A percentile compares a stretch with the other conserved stretches of the same genome.
Conservation (phyloP, 192 early-diverging fungal genomes). For the Coemansia sp. region DNA sequence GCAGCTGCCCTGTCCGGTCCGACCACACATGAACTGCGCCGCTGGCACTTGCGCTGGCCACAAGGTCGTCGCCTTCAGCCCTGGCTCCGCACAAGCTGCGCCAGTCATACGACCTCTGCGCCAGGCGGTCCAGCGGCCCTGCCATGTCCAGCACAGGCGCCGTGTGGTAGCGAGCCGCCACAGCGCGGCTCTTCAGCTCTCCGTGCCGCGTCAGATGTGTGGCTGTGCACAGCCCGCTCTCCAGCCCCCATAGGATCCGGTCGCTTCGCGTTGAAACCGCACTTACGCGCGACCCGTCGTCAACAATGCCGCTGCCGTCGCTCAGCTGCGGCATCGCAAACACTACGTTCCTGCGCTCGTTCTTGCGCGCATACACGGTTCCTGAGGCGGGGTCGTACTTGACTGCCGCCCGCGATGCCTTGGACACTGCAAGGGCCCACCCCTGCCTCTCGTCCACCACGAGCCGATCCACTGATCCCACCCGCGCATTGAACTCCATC, state of each 20-base stretch:
- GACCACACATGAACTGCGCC: constrained; percentile 40
- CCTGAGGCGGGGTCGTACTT: constrained; percentile 17
- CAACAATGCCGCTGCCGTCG: not conserved
- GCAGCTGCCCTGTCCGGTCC: constrained; percentile 5
- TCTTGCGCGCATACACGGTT: constrained; percentile 26
- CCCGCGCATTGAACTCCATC: constrained; percentile 22
- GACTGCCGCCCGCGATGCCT: constrained; percentile 1
- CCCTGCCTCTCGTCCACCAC: constrained; percentile 23
- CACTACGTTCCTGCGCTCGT: constrained; percentile 14
- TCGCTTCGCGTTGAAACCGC: constrained; percentile 26
- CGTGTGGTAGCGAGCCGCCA: not conserved
- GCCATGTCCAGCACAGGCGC: constrained; percentile 20
- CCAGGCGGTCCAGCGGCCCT: constrained; percentile 21
- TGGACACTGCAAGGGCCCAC: constrained; percentile 38
- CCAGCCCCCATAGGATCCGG: constrained; percentile 28
- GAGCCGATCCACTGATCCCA: constrained; percentile 21
- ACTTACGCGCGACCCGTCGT: not conserved
- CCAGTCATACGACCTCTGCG: constrained; percentile 25
- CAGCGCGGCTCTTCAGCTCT: not conserved
- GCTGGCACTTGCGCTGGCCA: constrained; percentile 20
- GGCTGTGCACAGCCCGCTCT: constrained; percentile 13
- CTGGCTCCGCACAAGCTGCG: not conserved
- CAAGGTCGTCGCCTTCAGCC: not conserved
- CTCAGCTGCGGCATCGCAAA: constrained; percentile 9
- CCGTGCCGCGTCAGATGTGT: constrained; percentile 25